These are phyloP conservation scores for Ophioceras dolichostomum DNA, from an alignment of 2,329 filamentous ascomycete genomes.

Conservation along the genomic window DNA sequence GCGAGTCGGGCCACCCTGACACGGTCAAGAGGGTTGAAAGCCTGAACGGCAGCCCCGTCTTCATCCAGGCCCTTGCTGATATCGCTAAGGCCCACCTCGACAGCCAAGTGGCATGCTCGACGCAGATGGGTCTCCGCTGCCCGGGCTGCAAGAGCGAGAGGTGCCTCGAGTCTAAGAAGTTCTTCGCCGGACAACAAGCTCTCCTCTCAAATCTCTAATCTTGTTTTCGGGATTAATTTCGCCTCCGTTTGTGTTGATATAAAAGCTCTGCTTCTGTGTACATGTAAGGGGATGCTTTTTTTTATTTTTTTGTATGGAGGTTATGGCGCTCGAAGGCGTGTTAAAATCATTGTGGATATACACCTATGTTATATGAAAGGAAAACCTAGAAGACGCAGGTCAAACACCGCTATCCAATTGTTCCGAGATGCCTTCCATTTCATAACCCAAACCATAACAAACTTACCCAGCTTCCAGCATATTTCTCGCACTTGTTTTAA, in stretches of 20 bases:
- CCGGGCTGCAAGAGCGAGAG: slow-evolving; percentile 86
- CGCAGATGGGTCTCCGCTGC: slow-evolving; percentile 83
- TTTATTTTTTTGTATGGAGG: neutral
- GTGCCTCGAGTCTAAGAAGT: slow-evolving; percentile 66
- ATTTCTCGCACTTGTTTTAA: no score
- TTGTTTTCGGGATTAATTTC: neutral
- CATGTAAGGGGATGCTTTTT: neutral
- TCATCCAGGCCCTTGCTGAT: slow-evolving; percentile 82
- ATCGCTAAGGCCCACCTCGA: slow-evolving; percentile 72
- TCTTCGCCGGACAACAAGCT: slow-evolving; percentile 33
- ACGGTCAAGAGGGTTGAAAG: slow-evolving; percentile 84
- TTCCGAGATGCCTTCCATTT: no score
- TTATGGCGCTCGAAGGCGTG: no score
- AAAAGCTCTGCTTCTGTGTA: neutral
- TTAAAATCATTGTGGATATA: no score
- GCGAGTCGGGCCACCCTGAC: slow-evolving; percentile 65
- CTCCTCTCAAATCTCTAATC: slow-evolving; percentile 2
- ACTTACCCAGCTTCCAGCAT: no score
- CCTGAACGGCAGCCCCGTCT: slow-evolving; percentile 79
- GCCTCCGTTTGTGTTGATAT: neutral
- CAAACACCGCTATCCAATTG: no score
- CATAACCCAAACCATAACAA: no score
- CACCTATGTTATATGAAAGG: no score
- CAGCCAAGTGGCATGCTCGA: slow-evolving; percentile 55
- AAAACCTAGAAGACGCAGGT: no score